Evolutionary conservation across 371 early-diverging fungal species (phyloP), one percentile per base, ranked within the genome.

Genomic region (Circinella umbellata): DNA sequence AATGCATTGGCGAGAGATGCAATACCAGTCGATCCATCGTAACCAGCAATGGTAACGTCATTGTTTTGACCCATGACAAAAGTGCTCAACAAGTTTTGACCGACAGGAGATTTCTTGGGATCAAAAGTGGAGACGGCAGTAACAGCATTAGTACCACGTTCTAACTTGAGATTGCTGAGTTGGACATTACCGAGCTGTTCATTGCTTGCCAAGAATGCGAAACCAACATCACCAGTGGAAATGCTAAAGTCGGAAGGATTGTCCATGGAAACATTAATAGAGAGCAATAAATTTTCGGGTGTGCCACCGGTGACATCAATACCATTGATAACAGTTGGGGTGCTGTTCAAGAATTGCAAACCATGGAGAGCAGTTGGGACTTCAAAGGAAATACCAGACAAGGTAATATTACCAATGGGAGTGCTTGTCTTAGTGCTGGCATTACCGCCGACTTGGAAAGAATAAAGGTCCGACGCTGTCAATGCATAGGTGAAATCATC

Each of bases 241-340:
- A 90, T 90, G 10, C 80, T 74, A 49, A 89, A 81, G 63, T 74
- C 77, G 15, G 85, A 81, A 18, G 89, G 90, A 70, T 89, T 90
- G 67, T 53, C 65, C 81, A 90, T 83, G 64, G 86, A 76, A 55
- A 83, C 77, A 65, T 77, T 76, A 61, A 89, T 82, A 36, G 81
- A 74, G 62, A 90, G 75, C 46, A 80, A 71, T 49, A 90, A 76
- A 57, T 78, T 72, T 0, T 78, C 71, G 34, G 77, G 36, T 4
- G 79, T 69, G 51, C 90, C 90, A 61, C 87, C 89, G n/a, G 75
- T 79, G 51, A 90, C 87, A 59, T 85, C 84, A 66, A 90, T 66
- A 60, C 77, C 72, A 70, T 85, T 80, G 63, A 88, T 81, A 9
- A 76, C 70, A 3, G 87, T 80, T 18, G 88, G 86, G 4, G 84